Evolutionary conservation across 148 eudicot species (phyloP).

Genomic region (Rhododendron molle): DNA sequence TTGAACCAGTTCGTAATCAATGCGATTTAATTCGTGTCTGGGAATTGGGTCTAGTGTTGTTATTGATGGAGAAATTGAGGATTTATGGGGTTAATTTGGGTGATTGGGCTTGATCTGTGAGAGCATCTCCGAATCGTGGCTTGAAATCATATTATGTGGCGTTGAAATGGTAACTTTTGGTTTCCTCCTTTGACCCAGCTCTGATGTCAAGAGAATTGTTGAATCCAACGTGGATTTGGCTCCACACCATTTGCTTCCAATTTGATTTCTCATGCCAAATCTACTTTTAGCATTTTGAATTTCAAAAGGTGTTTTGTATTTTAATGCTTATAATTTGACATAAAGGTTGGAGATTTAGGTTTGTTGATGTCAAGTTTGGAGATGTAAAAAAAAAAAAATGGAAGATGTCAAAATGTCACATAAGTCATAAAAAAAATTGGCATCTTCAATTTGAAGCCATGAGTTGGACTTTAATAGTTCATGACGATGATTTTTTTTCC

Average conservation of each 20-base stretch:
- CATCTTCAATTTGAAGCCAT: not conserved
- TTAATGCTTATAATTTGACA: not conserved
- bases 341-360: not conserved
- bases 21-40: not conserved
- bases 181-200: too few species aligned
- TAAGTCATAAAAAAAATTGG: not conserved
- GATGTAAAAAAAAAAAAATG: not conserved
- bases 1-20: not conserved
- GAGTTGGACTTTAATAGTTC: not conserved
- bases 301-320: not conserved
- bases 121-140: not conserved
- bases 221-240: not conserved
- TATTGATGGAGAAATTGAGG: not conserved
- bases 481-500: not conserved
- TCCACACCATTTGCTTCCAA: not conserved
- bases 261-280: not conserved
- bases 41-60: not conserved
- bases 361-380: not conserved
- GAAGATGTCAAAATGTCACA: not conserved
- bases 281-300: not conserved
- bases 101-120: slow-evolving; percentile 4
- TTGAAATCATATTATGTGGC: too few species aligned
- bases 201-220: too few species aligned
- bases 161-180: too few species aligned
- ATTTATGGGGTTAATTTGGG: not conserved